Percentiles rank a stretch among this genome's conserved stretches.
Conservation (phyloP, 2,329 filamentous ascomycete genomes). For the Cadophora gregata region DNA sequence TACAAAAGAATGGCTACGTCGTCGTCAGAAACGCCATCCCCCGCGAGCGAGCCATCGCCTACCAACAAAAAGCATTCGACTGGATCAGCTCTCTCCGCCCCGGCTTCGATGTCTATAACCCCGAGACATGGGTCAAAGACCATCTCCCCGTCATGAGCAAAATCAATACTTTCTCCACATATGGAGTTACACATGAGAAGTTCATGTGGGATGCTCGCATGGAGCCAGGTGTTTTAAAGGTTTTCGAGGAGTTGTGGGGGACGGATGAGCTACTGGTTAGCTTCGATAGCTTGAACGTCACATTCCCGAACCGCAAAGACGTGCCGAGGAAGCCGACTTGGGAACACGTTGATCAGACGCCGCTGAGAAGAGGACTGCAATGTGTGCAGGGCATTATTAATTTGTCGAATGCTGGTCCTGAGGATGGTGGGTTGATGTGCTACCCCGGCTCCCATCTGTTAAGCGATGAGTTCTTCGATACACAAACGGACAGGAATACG, state of each 20-base stretch:
- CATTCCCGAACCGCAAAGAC: conserved; percentile 44
- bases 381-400: conserved; percentile 45
- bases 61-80: conserved; percentile 26
- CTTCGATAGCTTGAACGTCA: conserved; percentile 49
- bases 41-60: conserved; percentile 23
- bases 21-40: conserved; percentile 30
- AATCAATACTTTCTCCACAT: conserved; percentile 55
- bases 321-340: conserved; percentile 42
- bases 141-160: conserved; percentile 52
- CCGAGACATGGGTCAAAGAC: conserved; percentile 45
- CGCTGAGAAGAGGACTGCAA: conserved; percentile 37
- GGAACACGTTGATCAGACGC: conserved; percentile 47
- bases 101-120: conserved; percentile 31
- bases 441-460: conserved; percentile 44
- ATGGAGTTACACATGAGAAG: conserved; percentile 51
- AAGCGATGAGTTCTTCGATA: conserved; percentile 45
- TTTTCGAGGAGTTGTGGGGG: conserved; percentile 46
- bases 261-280: conserved; percentile 46
- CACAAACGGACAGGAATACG: conserved; percentile 33
- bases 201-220: conserved; percentile 49
- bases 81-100: conserved; percentile 36
- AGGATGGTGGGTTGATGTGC: conserved; percentile 48
- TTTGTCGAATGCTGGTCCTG: conserved; percentile 45
- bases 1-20: conserved; percentile 26
- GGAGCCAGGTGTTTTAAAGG: conserved; percentile 48